These are phyloP conservation scores for Isochrysis galbana DNA, from an alignment of 78 protist species.

Conservation along the genomic window DNA sequence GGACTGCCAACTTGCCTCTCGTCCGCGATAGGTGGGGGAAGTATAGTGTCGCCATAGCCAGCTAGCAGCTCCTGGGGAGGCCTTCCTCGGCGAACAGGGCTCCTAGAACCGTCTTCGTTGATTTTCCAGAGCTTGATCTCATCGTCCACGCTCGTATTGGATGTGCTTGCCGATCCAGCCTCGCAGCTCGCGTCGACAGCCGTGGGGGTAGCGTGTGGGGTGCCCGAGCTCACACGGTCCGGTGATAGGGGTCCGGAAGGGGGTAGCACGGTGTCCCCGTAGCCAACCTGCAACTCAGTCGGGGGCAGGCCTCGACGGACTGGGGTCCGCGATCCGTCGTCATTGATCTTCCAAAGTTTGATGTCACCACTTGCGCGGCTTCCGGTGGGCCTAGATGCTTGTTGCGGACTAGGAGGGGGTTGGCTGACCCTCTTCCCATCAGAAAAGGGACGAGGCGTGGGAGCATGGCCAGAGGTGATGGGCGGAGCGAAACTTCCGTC, in stretches of 20 bases:
- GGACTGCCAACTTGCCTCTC: neutral
- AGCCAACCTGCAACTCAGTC: neutral
- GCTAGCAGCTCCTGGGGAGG: neutral
- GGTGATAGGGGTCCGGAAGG: neutral
- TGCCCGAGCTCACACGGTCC: neutral
- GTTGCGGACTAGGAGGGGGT: neutral
- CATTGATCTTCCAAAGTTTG: neutral
- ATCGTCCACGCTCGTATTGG: neutral
- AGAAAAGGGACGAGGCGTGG: no score
- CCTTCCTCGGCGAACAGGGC: neutral
- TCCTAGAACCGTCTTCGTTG: neutral
- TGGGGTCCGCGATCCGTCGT: neutral
- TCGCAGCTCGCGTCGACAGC: neutral
- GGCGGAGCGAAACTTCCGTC: neutral
- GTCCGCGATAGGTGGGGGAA: neutral
- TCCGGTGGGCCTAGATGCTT: no score
- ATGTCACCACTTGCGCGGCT: neutral
- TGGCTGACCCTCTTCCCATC: no score
- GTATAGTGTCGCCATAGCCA: slow-evolving; percentile 4
- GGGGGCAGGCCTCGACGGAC: neutral
- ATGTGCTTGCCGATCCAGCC: neutral
- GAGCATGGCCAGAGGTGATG: neutral
- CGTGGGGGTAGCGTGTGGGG: neutral
- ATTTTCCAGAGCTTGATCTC: neutral
- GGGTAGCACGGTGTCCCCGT: neutral